Percentiles rank a stretch among this genome's conserved stretches.
phyloP scores from a whole-genome alignment of 2,329 filamentous ascomycete genomes.

The Herpotrichia juniperi region DNA sequence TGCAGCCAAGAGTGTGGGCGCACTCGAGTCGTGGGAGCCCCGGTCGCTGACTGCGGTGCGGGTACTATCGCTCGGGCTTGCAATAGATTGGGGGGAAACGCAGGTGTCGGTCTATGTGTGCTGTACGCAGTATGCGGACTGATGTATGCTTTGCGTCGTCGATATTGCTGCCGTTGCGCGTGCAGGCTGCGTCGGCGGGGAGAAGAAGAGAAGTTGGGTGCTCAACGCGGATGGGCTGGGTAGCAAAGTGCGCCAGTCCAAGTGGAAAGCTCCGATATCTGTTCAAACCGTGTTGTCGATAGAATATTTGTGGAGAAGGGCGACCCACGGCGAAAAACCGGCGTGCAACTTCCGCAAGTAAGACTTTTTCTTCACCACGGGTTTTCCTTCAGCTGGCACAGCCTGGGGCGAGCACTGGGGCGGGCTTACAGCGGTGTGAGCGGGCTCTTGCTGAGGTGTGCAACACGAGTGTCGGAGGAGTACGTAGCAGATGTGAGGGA shows the following conservation, averaged over 20 bases:
- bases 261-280: constrained; percentile 1
- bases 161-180: background rate
- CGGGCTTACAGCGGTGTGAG: background rate
- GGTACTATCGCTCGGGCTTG: constrained; percentile 8
- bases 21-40: constrained; percentile 26
- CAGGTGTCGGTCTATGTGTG: too few species aligned
- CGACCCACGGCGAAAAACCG: constrained; percentile 1
- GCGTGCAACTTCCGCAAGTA: background rate
- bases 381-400: constrained; percentile 5
- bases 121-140: too few species aligned
- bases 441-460: constrained; percentile 2
- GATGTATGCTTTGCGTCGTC: background rate
- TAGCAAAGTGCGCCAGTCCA: background rate
- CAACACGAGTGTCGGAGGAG: constrained; percentile 1
- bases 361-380: background rate
- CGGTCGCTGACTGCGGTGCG: constrained; percentile 17
- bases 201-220: constrained; percentile 7
- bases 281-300: background rate
- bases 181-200: constrained; percentile 4
- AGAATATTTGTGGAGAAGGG: constrained; percentile 1
- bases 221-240: background rate
- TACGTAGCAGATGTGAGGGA: background rate
- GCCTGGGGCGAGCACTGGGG: background rate
- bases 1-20: constrained; percentile 29
- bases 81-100: constrained; percentile 11